Percentiles rank a stretch among this genome's conserved stretches.
Evolutionary conservation across 345 rosid species (phyloP).

Genomic region (Aquilaria sinensis): DNA sequence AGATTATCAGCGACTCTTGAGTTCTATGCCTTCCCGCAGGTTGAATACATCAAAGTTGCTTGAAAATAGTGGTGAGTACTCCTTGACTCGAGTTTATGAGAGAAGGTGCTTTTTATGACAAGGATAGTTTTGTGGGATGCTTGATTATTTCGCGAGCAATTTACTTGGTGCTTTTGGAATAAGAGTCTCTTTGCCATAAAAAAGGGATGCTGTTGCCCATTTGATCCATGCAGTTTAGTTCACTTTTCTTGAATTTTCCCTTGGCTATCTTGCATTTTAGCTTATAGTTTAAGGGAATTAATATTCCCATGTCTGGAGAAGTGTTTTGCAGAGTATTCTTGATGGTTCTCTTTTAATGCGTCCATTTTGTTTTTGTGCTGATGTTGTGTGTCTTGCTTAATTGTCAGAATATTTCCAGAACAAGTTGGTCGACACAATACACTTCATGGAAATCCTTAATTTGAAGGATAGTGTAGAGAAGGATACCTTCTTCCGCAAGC

Average conservation of each 20-base stretch:
- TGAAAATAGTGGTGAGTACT: slow-evolving; percentile 81
- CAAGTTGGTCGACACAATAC: slow-evolving; percentile 99
- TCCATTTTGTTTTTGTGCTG: slow-evolving; percentile 2
- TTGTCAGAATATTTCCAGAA: slow-evolving; percentile 96
- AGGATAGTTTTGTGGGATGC: no score
- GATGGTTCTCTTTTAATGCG: slow-evolving; percentile 1
- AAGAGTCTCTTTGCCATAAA: no score
- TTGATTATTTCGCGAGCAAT: no score
- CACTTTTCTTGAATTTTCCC: no score
- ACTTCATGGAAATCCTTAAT: slow-evolving; percentile 96
- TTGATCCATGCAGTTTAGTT: no score
- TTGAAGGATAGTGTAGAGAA: slow-evolving; percentile 94
- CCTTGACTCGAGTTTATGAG: slow-evolving; percentile 2
- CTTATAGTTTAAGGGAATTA: no score
- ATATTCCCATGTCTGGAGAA: no score
- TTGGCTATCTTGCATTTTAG: no score
- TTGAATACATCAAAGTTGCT: slow-evolving; percentile 89
- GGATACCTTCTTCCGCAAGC: slow-evolving; percentile 96
- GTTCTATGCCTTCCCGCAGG: slow-evolving; percentile 98
- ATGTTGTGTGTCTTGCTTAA: slow-evolving; percentile 10
- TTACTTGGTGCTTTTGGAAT: no score
- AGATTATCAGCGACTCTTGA: slow-evolving; percentile 98
- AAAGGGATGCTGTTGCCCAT: no score
- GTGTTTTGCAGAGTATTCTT: no score
- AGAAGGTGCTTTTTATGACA: background rate